These are phyloP conservation scores for Sugiyamaella xylanicola DNA, from an alignment of 1,139 yeast species.

Conservation along the genomic window DNA sequence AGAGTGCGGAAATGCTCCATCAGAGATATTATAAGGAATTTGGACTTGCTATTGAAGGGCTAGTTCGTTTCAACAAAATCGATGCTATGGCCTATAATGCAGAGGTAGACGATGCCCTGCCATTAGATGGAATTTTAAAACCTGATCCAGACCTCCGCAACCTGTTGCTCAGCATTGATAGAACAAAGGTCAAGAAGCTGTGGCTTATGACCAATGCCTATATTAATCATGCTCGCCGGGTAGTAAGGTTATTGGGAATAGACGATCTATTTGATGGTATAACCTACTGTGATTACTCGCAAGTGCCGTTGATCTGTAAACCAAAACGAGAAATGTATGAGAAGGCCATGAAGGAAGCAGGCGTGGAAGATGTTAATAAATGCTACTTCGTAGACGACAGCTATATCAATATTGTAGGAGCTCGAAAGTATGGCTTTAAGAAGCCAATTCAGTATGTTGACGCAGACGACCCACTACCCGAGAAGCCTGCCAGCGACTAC, in stretches of 20 bases:
- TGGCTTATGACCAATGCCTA: constrained; percentile 97
- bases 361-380: constrained; percentile 51
- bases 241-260: constrained; percentile 73
- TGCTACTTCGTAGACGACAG: constrained; percentile 67
- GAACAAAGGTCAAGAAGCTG: constrained; percentile 53
- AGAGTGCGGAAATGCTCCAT: constrained; percentile 76
- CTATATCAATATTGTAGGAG: constrained; percentile 43
- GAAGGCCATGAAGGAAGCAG: constrained; percentile 63
- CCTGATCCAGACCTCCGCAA: constrained; percentile 50
- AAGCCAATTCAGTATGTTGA: constrained; percentile 63
- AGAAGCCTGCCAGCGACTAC: constrained; percentile 48
- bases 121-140: constrained; percentile 69
- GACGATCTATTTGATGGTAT: constrained; percentile 93
- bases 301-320: constrained; percentile 73
- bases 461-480: constrained; percentile 46
- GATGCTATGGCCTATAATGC: constrained; percentile 87
- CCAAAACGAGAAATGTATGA: constrained; percentile 69
- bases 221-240: constrained; percentile 78
- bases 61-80: constrained; percentile 77
- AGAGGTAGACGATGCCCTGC: constrained; percentile 89
- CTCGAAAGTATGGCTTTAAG: constrained; percentile 53
- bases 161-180: constrained; percentile 43
- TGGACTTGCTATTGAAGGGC: constrained; percentile 91
- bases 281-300: constrained; percentile 82
- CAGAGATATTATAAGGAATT: constrained; percentile 77